A percentile compares a stretch with the other conserved stretches of the same genome.
These are phyloP conservation scores for Tetrahymena borealis DNA, from an alignment of 73 alveolate genomes.

Conservation along the genomic window DNA sequence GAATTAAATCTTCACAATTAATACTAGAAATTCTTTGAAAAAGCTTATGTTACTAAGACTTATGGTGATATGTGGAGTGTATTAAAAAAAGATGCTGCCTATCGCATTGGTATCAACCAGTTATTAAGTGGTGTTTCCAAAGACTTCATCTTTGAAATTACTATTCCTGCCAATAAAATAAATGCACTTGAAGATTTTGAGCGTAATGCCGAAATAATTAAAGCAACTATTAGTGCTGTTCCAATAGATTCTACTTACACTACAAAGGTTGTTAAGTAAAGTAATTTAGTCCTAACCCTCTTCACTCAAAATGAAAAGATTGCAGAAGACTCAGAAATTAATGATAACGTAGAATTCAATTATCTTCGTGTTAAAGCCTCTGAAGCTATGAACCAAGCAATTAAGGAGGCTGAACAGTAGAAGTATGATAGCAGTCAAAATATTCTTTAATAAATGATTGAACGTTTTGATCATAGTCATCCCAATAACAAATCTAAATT, in stretches of 20 bases:
- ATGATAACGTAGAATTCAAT: slow-evolving; percentile 27
- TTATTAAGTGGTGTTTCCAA: slow-evolving; percentile 10
- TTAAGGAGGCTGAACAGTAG: background rate
- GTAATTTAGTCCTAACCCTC: background rate
- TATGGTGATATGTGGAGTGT: slow-evolving; percentile 39
- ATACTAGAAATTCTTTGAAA: background rate
- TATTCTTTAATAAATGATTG: background rate
- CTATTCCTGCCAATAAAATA: background rate
- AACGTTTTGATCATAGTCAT: background rate
- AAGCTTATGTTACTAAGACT: slow-evolving; percentile 2
- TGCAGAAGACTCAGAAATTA: slow-evolving; percentile 13
- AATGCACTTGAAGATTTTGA: background rate
- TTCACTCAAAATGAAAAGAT: slow-evolving; percentile 16
- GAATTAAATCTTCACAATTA: background rate
- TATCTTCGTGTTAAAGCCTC: slow-evolving; percentile 39
- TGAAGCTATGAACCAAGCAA: slow-evolving; percentile 39
- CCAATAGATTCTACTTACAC: background rate
- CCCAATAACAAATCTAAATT: background rate
- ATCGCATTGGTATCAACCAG: slow-evolving; percentile 2
- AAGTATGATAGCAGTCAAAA: background rate
- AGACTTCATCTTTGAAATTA: slow-evolving; percentile 22
- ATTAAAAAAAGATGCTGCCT: background rate
- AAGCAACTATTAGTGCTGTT: background rate
- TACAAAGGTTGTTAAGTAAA: background rate
- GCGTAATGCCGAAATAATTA: background rate